phyloP scores from a whole-genome alignment of 2,329 filamentous ascomycete species.

The Fusarium guadeloupense region DNA sequence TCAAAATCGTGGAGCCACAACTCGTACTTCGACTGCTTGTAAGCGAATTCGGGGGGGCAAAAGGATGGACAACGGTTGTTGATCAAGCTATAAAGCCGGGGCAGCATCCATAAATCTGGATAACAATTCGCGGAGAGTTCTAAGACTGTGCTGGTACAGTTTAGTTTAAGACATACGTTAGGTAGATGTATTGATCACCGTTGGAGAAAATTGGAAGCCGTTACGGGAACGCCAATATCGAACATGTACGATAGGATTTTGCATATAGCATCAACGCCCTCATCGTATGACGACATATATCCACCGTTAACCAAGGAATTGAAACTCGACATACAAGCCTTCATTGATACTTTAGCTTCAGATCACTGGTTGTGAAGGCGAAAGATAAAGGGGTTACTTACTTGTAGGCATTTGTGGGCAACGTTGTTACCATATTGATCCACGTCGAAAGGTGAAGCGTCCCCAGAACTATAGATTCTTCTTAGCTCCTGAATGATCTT shows the following conservation, averaged over 20 bases:
- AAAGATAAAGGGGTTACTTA: not conserved
- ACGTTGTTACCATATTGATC: not conserved
- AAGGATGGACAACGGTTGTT: not conserved
- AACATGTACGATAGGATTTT: not conserved
- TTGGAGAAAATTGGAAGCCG: not conserved
- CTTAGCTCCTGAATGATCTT: not conserved
- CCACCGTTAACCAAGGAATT: too few relatives aligned
- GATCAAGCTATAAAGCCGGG: not conserved
- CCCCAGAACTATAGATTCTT: not conserved
- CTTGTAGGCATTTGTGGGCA: not conserved
- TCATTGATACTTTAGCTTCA: too few relatives aligned
- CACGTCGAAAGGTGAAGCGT: not conserved
- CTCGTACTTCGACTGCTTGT: too few relatives aligned
- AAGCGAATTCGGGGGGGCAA: not conserved
- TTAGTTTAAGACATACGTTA: not conserved
- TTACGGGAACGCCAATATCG: not conserved
- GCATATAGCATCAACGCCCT: too few relatives aligned
- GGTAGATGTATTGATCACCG: not conserved
- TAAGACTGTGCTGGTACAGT: not conserved
- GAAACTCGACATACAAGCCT: too few relatives aligned
- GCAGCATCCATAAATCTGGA: not conserved
- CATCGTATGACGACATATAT: too few relatives aligned
- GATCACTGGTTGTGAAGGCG: too few relatives aligned
- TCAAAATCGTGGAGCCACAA: not conserved
- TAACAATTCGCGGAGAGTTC: rapidly evolving